Percentiles rank a stretch among this genome's conserved stretches.
Conservation (phyloP, 139 green algal genomes). For the Chlorella sorokiniana region DNA sequence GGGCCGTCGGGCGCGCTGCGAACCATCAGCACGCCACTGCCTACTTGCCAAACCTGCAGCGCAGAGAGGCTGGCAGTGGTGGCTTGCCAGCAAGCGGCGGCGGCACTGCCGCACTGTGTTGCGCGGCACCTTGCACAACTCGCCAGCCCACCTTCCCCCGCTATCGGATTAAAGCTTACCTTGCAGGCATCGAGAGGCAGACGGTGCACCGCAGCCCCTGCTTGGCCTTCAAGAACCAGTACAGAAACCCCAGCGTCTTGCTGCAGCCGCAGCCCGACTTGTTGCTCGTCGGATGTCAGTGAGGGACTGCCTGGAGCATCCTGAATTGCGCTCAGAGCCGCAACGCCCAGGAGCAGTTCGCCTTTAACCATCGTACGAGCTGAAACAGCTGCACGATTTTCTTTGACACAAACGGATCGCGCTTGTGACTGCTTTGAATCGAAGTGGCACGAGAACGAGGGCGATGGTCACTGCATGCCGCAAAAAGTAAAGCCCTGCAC, state of each 20-base stretch:
- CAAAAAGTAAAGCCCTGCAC: no score
- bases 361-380: neutral
- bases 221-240: neutral
- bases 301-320: neutral
- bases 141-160: neutral
- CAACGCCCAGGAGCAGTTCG: neutral
- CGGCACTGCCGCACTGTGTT: no score
- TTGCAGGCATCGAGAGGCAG: neutral
- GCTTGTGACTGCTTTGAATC: no score
- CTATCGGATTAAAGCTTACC: neutral
- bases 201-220: neutral
- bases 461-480: no score
- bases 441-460: no score
- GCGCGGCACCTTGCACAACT: no score
- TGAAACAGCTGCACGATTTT: no score
- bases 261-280: neutral
- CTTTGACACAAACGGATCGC: neutral
- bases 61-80: neutral
- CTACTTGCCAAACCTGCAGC: conserved; percentile 16
- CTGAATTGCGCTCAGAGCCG: neutral
- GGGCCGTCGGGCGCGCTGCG: neutral
- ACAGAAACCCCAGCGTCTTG: neutral
- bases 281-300: neutral
- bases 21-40: conserved; percentile 1
- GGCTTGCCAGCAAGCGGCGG: neutral